These are phyloP conservation scores for Stachybotrys chartarum DNA, from an alignment of 2,329 filamentous ascomycete species.

Conservation along the genomic window DNA sequence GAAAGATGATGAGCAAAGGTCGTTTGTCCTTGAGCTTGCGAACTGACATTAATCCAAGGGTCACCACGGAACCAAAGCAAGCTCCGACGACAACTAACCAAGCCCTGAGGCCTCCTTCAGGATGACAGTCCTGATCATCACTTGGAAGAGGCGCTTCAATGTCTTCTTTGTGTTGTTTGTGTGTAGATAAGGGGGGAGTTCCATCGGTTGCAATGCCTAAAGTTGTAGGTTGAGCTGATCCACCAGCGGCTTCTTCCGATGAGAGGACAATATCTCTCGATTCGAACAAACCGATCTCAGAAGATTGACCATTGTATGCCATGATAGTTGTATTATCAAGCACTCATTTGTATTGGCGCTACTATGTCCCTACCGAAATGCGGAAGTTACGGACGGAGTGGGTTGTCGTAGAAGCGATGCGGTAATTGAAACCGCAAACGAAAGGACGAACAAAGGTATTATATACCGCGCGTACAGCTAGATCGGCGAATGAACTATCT, in stretches of 20 bases:
- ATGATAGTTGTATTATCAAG: too few species aligned
- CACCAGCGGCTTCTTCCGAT: too few species aligned
- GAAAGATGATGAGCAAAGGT: neutral
- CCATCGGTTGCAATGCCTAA: neutral
- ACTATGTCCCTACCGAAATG: too few species aligned
- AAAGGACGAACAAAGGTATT: neutral
- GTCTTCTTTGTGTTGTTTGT: neutral
- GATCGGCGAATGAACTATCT: neutral
- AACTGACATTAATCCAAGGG: neutral
- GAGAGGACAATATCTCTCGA: too few species aligned
- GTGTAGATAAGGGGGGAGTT: neutral
- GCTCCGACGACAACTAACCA: neutral
- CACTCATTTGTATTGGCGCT: too few species aligned
- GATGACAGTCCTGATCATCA: neutral
- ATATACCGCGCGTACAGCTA: neutral
- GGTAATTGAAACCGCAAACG: neutral
- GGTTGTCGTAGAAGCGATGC: neutral
- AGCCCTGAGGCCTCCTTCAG: neutral
- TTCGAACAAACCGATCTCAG: too few species aligned
- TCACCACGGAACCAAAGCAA: neutral
- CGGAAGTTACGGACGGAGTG: neutral
- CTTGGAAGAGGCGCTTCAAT: neutral
- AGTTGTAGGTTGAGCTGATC: neutral
- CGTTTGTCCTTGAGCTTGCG: neutral
- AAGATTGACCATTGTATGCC: too few species aligned